A percentile compares a stretch with the other conserved stretches of the same genome.
phyloP scores from a whole-genome alignment of 2,329 filamentous ascomycete species.

The Ustulina deusta region DNA sequence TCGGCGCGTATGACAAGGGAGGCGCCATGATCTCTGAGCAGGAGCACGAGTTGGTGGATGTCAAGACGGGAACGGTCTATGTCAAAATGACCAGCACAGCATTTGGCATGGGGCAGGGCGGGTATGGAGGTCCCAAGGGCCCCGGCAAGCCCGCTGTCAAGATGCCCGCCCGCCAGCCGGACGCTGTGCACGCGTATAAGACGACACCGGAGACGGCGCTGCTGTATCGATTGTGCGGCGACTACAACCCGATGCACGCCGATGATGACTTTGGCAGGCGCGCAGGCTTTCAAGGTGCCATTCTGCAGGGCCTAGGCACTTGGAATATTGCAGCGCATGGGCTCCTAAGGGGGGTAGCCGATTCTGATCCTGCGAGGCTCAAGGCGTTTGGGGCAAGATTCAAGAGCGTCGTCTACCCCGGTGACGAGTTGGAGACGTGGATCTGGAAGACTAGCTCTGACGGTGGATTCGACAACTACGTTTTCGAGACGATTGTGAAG shows the following conservation, averaged over 20 bases:
- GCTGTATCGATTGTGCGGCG: slow-evolving; percentile 60
- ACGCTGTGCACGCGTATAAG: slow-evolving; percentile 54
- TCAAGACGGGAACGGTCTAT: slow-evolving; percentile 54
- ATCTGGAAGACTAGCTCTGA: slow-evolving; percentile 56
- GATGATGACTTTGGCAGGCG: slow-evolving; percentile 36
- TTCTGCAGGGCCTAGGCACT: slow-evolving; percentile 60
- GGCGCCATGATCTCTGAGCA: slow-evolving; percentile 58
- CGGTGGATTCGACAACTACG: slow-evolving; percentile 51
- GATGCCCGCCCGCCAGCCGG: slow-evolving; percentile 50
- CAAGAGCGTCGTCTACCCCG: slow-evolving; percentile 60
- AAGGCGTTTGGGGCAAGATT: slow-evolving; percentile 60
- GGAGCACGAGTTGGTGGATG: slow-evolving; percentile 55
- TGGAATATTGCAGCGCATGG: slow-evolving; percentile 62
- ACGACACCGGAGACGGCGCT: slow-evolving; percentile 56
- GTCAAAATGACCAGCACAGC: slow-evolving; percentile 55
- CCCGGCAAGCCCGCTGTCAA: slow-evolving; percentile 53
- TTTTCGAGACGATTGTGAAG: slow-evolving; percentile 56
- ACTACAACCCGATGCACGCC: slow-evolving; percentile 58
- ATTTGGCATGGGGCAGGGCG: slow-evolving; percentile 61
- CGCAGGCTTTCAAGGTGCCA: slow-evolving; percentile 59
- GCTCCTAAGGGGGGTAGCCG: slow-evolving; percentile 56
- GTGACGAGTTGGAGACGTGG: slow-evolving; percentile 57
- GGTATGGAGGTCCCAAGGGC: slow-evolving; percentile 58
- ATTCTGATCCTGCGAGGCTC: slow-evolving; percentile 55
- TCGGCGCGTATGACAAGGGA: slow-evolving; percentile 61